A percentile compares a stretch with the other conserved stretches of the same genome.
Evolutionary conservation across 2,329 filamentous ascomycete species (phyloP).

Genomic region (Claviceps fusiformis): DNA sequence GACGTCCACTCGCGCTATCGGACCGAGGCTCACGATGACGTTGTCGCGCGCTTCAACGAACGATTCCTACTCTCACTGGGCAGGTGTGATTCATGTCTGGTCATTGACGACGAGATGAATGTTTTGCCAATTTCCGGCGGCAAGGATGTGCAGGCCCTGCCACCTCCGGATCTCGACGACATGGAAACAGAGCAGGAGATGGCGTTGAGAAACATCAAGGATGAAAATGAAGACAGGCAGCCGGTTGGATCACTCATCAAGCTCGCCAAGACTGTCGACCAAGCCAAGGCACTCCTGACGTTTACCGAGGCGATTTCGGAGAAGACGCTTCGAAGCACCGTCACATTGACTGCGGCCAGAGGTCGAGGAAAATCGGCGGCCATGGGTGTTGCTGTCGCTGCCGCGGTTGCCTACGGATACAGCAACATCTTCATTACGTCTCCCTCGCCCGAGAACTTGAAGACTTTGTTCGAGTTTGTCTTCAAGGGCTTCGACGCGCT

Average conservation of each 20-base stretch:
- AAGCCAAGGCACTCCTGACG: slow-evolving; percentile 90
- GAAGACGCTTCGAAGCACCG: slow-evolving; percentile 87
- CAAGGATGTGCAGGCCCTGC: slow-evolving; percentile 73
- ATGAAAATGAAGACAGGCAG: slow-evolving; percentile 70
- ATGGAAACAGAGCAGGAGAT: slow-evolving; percentile 56
- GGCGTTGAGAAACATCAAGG: slow-evolving; percentile 79
- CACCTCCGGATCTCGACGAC: slow-evolving; percentile 60
- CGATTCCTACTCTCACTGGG: slow-evolving; percentile 90
- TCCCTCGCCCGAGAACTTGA: slow-evolving; percentile 93
- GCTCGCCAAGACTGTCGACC: slow-evolving; percentile 81
- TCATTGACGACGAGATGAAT: slow-evolving; percentile 95
- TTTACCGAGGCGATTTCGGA: slow-evolving; percentile 95
- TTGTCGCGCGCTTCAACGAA: slow-evolving; percentile 94
- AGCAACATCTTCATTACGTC: slow-evolving; percentile 99
- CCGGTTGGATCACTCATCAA: slow-evolving; percentile 74
- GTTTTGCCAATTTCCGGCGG: slow-evolving; percentile 93
- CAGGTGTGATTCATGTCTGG: slow-evolving; percentile 86
- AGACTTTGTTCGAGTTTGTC: slow-evolving; percentile 94
- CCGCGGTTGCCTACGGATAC: slow-evolving; percentile 89
- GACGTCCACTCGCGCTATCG: slow-evolving; percentile 93
- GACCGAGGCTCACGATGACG: slow-evolving; percentile 90
- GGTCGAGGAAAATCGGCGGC: slow-evolving; percentile 95
- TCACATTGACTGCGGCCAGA: slow-evolving; percentile 83
- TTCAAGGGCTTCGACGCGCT: slow-evolving; percentile 97
- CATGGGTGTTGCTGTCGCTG: slow-evolving; percentile 84